Base-by-base conservation (phyloP, 2,329 filamentous ascomycete species). In the Penicillium olsonii region DNA sequence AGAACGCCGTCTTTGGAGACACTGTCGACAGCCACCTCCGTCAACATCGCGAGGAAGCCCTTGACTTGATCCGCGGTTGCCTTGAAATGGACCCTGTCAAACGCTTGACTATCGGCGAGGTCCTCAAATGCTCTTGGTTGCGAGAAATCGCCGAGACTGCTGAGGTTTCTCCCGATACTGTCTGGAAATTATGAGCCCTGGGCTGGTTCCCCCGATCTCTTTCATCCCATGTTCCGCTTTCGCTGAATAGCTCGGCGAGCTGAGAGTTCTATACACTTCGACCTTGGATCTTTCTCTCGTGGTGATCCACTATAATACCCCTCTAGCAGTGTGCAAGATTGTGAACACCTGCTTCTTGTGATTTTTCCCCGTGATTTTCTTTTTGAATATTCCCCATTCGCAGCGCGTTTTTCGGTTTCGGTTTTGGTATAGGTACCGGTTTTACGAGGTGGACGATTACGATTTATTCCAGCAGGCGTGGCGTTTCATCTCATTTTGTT, bases 21-120 rank as follows among this genome's bases (percentile, higher is more conserved):
- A 70, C 72, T 1, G 62, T 57, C 4, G 69, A 67, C 11, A 64
- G 71, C 12, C 56, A 57, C 22, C 60, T 65, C 27, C 66, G 67
- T 5, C 68, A 75, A 24, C 75, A 79, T 41, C 66, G 69, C n/a
- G 67, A 76, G 34, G 73, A 79, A 20, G 78, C 77, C 9, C 68
- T 83, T 37, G 79, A 82, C n/a, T 61, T 87, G 19, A 72, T 87
- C 14, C 70, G 73, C 37, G 81, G 82, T 4, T 87, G 84, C 60
- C 69, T 87, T 19, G 75, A 83, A 27, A 76, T 81, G 71, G 75
- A 85, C 45, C 66, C 75, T 26, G 70, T 78, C 34, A 69, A 73
- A 42, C 75, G 84, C 35, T 84, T 80, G 79, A 79, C 75, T 27
- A 77, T 87, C 42, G 72, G 74, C 29, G 75, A 83, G 35, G 75